phyloP scores from a whole-genome alignment of 2,329 filamentous ascomycete species.

The Malbranchea cinnamomea region DNA sequence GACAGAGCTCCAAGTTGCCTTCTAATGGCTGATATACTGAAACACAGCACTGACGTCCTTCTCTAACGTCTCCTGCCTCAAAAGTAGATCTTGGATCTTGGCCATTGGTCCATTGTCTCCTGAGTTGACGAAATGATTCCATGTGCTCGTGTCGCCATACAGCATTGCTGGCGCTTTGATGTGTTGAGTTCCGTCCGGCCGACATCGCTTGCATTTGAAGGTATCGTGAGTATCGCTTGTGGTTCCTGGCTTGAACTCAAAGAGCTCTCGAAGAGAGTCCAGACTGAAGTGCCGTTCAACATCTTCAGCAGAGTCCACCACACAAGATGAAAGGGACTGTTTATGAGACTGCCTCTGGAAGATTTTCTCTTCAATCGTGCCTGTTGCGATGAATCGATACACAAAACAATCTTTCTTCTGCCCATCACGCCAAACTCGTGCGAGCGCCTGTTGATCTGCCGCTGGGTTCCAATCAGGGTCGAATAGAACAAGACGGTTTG shows the following conservation, averaged over 20 bases:
- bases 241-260: conserved; percentile 77
- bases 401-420: conserved; percentile 99
- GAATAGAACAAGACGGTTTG: conserved; percentile 87
- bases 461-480: conserved; percentile 98
- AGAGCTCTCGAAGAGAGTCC: conserved; percentile 80
- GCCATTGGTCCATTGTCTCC: conserved; percentile 51
- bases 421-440: conserved; percentile 95
- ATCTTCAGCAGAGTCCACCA: conserved; percentile 91
- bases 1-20: too few relatives aligned
- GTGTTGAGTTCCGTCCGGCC: conserved; percentile 69
- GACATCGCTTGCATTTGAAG: conserved; percentile 95
- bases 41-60: conserved; percentile 84
- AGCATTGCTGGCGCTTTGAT: conserved; percentile 90
- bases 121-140: conserved; percentile 91
- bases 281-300: conserved; percentile 93
- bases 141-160: conserved; percentile 96
- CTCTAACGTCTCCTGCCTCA: conserved; percentile 71
- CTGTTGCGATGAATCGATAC: conserved; percentile 97
- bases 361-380: conserved; percentile 97
- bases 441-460: conserved; percentile 90
- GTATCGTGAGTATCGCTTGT: conserved; percentile 93
- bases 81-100: conserved; percentile 75
- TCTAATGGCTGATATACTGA: conserved; percentile 97
- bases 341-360: conserved; percentile 98
- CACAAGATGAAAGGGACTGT: conserved; percentile 87